Percentiles rank a stretch among this genome's conserved stretches.
phyloP scores from a whole-genome alignment of 176 grass and related monocot species.

The Elymus sibiricus region DNA sequence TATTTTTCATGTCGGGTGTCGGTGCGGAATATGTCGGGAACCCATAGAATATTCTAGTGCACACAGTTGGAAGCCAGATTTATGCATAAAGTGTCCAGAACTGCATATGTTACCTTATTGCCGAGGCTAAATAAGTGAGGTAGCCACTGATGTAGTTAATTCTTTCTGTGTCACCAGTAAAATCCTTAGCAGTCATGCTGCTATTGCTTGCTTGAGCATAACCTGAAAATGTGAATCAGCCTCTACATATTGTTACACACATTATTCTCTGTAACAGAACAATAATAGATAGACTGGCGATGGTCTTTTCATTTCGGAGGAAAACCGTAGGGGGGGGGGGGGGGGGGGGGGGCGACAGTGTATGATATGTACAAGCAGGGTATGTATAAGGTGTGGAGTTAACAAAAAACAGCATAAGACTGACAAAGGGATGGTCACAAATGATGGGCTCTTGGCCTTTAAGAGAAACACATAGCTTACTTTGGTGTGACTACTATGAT shows the following conservation, averaged over 20 bases:
- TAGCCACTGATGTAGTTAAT: constrained; percentile 41
- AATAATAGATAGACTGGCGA: background rate
- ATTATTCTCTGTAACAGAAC: background rate
- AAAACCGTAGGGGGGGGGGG: background rate
- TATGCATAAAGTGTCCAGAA: background rate
- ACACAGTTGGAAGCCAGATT: background rate
- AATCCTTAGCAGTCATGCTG: constrained; percentile 33
- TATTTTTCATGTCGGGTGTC: background rate
- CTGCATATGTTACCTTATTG: constrained; percentile 45
- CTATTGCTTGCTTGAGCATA: constrained; percentile 42
- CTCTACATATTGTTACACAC: background rate
- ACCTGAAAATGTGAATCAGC: constrained; percentile 36
- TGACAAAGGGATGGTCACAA: background rate
- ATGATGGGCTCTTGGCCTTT: background rate
- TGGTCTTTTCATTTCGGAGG: background rate
- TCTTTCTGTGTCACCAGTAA: constrained; percentile 40
- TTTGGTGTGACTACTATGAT: background rate
- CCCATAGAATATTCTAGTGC: background rate
- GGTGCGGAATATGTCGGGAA: background rate
- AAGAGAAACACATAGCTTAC: background rate
- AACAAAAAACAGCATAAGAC: background rate
- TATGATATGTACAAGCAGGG: background rate
- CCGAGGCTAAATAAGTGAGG: constrained; percentile 48
- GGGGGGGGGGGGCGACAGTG: background rate
- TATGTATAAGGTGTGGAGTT: background rate